Percentiles rank a stretch among this genome's conserved stretches.
phyloP scores from a whole-genome alignment of 140 eudicot genomes.

The Stevia rebaudiana region DNA sequence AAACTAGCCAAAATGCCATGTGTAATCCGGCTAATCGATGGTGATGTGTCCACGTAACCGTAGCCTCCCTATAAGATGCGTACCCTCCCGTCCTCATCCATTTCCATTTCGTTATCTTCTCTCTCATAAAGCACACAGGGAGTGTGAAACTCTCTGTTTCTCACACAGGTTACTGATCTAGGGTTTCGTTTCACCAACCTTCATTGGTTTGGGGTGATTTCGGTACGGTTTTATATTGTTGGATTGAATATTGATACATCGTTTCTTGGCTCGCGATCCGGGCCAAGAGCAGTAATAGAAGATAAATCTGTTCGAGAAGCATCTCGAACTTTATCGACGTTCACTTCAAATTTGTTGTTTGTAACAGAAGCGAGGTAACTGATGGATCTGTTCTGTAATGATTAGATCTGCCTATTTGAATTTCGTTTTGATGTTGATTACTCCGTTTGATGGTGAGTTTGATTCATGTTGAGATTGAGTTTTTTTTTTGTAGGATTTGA shows the following conservation, averaged over 20 bases:
- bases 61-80: slow-evolving; percentile 57
- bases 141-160: slow-evolving; percentile 12
- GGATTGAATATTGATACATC: slow-evolving; percentile 1
- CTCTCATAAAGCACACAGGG: slow-evolving; percentile 24
- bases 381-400: slow-evolving; percentile 5
- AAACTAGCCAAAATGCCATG: slow-evolving; percentile 30
- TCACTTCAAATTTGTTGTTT: slow-evolving; percentile 11
- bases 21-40: slow-evolving; percentile 32
- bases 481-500: slow-evolving; percentile 19
- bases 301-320: slow-evolving; percentile 20
- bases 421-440: background rate
- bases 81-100: slow-evolving; percentile 59
- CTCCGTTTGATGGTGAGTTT: background rate
- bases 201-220: slow-evolving; percentile 4
- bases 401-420: background rate
- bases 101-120: slow-evolving; percentile 34
- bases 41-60: slow-evolving; percentile 60
- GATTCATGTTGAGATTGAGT: background rate
- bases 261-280: slow-evolving; percentile 99
- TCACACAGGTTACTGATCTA: slow-evolving; percentile 23
- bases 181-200: slow-evolving; percentile 21
- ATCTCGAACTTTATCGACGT: slow-evolving; percentile 5
- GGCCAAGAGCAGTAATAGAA: slow-evolving; percentile 72
- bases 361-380: slow-evolving; percentile 10
- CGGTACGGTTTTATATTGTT: slow-evolving; percentile 19